Evolutionary conservation across 1,139 yeast genomes (phyloP).

Genomic region (Geotrichum histeridarum): DNA sequence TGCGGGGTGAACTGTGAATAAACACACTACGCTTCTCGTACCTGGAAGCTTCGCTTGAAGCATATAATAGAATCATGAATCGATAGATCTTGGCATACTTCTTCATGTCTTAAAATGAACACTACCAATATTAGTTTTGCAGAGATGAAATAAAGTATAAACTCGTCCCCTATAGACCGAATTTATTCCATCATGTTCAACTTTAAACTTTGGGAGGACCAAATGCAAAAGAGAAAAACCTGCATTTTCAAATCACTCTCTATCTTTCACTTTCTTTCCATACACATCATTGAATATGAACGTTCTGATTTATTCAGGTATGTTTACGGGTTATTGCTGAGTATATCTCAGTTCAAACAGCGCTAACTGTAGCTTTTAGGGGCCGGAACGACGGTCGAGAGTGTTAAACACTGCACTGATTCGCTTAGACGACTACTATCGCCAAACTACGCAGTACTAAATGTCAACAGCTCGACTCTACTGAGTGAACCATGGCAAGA

Average conservation of each 20-base stretch:
- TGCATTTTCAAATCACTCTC: not conserved
- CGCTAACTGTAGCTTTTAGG: slow-evolving; percentile 37
- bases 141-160: no score
- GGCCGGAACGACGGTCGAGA: slow-evolving; percentile 81
- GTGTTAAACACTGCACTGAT: slow-evolving; percentile 78
- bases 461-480: slow-evolving; percentile 59
- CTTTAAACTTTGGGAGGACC: not conserved
- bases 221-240: not conserved
- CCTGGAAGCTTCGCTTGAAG: no score
- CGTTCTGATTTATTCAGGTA: slow-evolving; percentile 67
- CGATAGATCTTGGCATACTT: no score
- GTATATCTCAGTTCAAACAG: not conserved
- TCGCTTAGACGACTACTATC: slow-evolving; percentile 70
- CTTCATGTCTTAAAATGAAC: no score
- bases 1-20: no score
- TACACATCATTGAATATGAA: slow-evolving; percentile 48
- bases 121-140: no score
- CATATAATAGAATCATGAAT: no score
- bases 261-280: not conserved
- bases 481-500: slow-evolving; percentile 82
- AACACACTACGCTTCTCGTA: no score
- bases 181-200: not conserved
- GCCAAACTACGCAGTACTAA: slow-evolving; percentile 80
- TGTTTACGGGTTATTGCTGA: slow-evolving; percentile 13
- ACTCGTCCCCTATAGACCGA: not conserved